Percentiles rank a stretch among this genome's conserved stretches.
phyloP scores from a whole-genome alignment of 1,139 yeast genomes.

The Yamadazyma songkhlaensis region DNA sequence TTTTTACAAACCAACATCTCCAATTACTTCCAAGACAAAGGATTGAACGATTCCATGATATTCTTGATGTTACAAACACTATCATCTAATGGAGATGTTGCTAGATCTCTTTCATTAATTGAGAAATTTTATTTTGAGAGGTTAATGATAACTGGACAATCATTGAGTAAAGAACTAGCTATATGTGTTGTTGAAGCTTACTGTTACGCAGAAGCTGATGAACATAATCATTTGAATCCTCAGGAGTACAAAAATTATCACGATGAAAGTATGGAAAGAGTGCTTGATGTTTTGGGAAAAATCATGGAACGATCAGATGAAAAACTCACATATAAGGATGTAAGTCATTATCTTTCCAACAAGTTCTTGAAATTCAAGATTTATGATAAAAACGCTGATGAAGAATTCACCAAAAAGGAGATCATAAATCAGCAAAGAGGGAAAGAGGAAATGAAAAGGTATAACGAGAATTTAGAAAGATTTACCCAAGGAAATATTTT shows the following conservation, averaged over 20 bases:
- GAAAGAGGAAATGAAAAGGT: constrained; percentile 11
- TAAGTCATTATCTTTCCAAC: constrained; percentile 28
- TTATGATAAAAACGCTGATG: constrained; percentile 22
- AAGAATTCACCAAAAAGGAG: constrained; percentile 7
- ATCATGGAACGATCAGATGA: constrained; percentile 18
- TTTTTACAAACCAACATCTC: constrained; percentile 12
- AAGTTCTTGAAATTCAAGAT: constrained; percentile 26
- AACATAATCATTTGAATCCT: constrained; percentile 1
- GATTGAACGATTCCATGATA: constrained; percentile 6
- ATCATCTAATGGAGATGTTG: constrained; percentile 37
- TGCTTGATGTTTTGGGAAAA: constrained; percentile 32
- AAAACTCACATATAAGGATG: constrained; percentile 25
- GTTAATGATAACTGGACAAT: constrained; percentile 28
- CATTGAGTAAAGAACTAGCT: constrained; percentile 33
- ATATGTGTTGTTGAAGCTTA: constrained; percentile 36
- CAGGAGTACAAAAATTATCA: constrained; percentile 4
- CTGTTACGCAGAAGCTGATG: constrained; percentile 17
- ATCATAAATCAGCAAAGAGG: neutral
- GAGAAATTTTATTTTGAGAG: constrained; percentile 38
- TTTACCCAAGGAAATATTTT: constrained; percentile 32
- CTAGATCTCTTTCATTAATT: constrained; percentile 31
- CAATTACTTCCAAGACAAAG: constrained; percentile 9
- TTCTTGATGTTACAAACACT: constrained; percentile 29
- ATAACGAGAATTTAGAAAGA: constrained; percentile 20
- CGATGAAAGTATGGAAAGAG: constrained; percentile 27